Percentiles rank a stretch among this genome's conserved stretches.
phyloP scores from a whole-genome alignment of 2,329 filamentous ascomycete species.

The Fusarium tricinctum region DNA sequence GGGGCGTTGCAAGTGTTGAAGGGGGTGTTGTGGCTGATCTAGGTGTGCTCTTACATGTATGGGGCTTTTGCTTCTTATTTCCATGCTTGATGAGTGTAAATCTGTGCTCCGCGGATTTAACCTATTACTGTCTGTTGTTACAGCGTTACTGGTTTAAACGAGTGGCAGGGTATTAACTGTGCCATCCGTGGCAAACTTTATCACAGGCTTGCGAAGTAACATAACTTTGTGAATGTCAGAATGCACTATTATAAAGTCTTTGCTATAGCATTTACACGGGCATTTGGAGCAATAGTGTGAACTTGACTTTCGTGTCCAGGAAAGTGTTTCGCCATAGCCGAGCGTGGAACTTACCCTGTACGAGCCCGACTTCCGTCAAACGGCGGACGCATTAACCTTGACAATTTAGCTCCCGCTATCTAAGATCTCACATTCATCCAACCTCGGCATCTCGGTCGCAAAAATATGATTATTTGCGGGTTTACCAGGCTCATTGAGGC shows the following conservation, averaged over 20 bases:
- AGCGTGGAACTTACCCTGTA: slow-evolving; percentile 5
- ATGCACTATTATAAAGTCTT: no score
- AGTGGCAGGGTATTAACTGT: no score
- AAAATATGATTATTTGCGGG: background rate
- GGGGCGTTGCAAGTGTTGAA: slow-evolving; percentile 46
- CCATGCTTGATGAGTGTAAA: background rate
- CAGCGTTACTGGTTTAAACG: no score
- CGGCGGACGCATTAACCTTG: background rate
- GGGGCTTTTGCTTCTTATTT: no score
- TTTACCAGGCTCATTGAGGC: slow-evolving; percentile 27
- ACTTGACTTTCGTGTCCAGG: background rate
- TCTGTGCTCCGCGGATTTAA: no score
- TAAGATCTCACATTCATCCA: background rate
- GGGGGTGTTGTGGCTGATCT: slow-evolving; percentile 19
- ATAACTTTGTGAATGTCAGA: no score
- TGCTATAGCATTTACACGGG: background rate
- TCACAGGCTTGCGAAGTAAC: no score
- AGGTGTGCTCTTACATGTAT: background rate
- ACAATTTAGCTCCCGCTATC: background rate
- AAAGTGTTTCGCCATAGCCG: background rate
- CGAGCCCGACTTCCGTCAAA: background rate
- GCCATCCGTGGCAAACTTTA: no score
- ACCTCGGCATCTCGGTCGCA: slow-evolving; percentile 16
- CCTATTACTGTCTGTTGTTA: no score
- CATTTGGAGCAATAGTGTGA: background rate